Evolutionary conservation across 164 flowering plant species (phyloP), one percentile per base, ranked within the genome.

Genomic region (Kalanchoe fedtschenkoi): DNA sequence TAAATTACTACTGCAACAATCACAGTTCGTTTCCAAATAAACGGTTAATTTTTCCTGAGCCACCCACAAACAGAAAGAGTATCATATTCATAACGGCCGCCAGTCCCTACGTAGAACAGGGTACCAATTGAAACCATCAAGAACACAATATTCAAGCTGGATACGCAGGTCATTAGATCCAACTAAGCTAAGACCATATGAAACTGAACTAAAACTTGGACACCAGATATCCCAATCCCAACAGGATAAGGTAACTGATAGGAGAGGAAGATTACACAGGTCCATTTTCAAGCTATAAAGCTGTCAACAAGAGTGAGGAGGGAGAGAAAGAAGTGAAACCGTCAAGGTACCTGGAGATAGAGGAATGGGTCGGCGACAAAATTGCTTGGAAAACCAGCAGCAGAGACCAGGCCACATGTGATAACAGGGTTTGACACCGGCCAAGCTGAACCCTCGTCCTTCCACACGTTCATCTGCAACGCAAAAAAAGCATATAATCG

Each of bases 331-430:
- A 33, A 32, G 34, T 34, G 28, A 5, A n/a, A 19, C 13, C 30
- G 4, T 33, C 17, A 34, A 0, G 32, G 43, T 72, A 84, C 97
- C 85, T 86, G 78, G 41, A 79, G 70, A 72, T 78, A 92, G 33
- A 92, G 85, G 72, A 92, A 92, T 16, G 98, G 98, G 65, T 92
- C 98, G 44, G 98, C 88, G 38, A 82, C 86, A 68, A 84, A 84
- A 63, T 82, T 84, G 57, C 86, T 84, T 10, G 86, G 85, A 35
- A 75, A 82, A 16, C 83, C 81, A 43, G 80, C 70, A 61, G 66
- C 72, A 35, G 88, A 76, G 43, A 61, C 76, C 5, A 76, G 70
- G 61, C 71, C 76, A 73, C 83, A 79, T 1, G 80, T 72, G 26
- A 79, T 32, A 19, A 79, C 74, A 2, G 83, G 83, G 61, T 79